Base-by-base conservation (phyloP, 768 basidiomycete species). In the Naganishia vaughanmartiniae region DNA sequence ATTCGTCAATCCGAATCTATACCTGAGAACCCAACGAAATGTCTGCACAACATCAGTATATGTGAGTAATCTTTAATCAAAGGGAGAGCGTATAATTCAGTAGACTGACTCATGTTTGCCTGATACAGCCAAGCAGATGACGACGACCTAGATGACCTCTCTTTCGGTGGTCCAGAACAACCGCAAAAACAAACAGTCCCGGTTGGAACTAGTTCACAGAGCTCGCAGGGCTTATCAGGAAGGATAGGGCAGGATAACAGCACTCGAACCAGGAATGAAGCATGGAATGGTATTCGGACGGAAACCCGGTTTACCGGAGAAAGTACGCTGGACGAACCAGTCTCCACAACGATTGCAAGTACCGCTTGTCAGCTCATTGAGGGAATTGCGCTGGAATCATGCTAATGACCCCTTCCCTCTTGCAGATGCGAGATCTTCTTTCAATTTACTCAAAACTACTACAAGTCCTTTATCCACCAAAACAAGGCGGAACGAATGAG, bases 381-480 rank as follows among this genome's bases (percentile, higher is more conserved):
- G 7, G 4, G 4, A 6, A 12, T 21, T 26, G 54, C 24, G 42
- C 65, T 24, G 33, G 42, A 66, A 31, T 19, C 9, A 12, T 14
- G 11, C 46, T 46, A 34, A 26, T 15, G 55, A 34, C n/a, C n/a
- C 34, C 28, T 24, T 14, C 11, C 31, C 54, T 33, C 2, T 33
- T 1, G n/a, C 74, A 97, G 94, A 87, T 87, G 76, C 89, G 94
- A 54, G 94, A 98, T 79, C 83, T 96, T 28, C 76, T 89, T 19
- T 96, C 94, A 0, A 93, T 98, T 73, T 94, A 94, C 78, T 85
- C 88, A 31, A 98, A 98, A 81, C 85, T 97, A 1, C 84, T 95
- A 0, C 95, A 97, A 83, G 95, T 98, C 10, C 83, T 98, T 42
- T 94, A 93, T 75, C 95, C 95, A 11, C 87, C 83, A 9, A 82